Base-by-base conservation (phyloP, 306 rosid species). In the Acacia acuminata region DNA sequence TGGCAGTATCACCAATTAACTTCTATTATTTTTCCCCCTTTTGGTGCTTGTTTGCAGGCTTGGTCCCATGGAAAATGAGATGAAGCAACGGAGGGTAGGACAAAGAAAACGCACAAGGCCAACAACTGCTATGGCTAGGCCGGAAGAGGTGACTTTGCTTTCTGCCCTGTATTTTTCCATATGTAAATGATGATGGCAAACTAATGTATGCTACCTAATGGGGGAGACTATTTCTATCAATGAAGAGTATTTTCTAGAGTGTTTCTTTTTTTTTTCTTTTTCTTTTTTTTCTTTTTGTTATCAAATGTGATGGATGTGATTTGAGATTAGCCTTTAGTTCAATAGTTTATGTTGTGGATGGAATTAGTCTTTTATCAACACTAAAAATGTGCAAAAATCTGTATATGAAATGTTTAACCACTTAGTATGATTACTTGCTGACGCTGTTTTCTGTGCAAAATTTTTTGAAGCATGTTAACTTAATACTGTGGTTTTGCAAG, bases 21-120 rank as follows among this genome's bases (percentile, higher is more conserved):
- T 55, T 75, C 65, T 66, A 0, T 50, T 4, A 5, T 27, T 70
- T 4, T 13, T 13, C 67, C 53, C 19, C 43, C 38, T 24, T 6
- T n/a, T 66, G 22, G 3, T 64, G 20, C 42, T 70, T 73, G 16
- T 47, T 60, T 68, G 14, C 10, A 94, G 98, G 98, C 86, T 91
- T 85, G 98, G 97, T 79, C 97, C 98, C 8, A 91, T 93, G 97
- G 89, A 85, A 64, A 89, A 88, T 20, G 87, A 91, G 84, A 77
- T 90, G 74, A 94, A 89, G 83, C 92, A 84, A 32, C 90, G 93
- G 51, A 93, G 87, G 86, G 58, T 44, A 13, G 71, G 8, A 24
- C 82, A 81, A 8, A 85, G 88, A 76, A 86, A 64, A 36, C 90
- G 87, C n/a, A 19, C 71, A 30, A 77, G 79, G 83, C 91, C 88